phyloP scores from a whole-genome alignment of 2,329 filamentous ascomycete species.

The Tolypocladium pustulatum region DNA sequence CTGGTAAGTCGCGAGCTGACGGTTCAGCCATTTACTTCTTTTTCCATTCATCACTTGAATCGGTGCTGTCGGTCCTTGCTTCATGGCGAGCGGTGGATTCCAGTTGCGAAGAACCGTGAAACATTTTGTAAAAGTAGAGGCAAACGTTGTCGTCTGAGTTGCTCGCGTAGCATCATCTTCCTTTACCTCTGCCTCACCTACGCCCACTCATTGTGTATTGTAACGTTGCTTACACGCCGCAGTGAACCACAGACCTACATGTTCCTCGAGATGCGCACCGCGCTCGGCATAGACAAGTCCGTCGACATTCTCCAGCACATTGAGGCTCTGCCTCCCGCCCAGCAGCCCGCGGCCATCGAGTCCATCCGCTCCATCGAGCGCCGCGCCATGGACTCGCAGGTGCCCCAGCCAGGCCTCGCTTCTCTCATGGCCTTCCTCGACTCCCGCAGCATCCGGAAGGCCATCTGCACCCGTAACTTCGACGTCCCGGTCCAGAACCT shows the following conservation, averaged over 20 bases:
- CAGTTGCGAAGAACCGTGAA: not conserved
- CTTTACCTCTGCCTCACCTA: not conserved
- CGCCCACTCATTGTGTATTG: not conserved
- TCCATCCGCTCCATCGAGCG: slow-evolving; percentile 73
- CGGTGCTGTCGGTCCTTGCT: not conserved
- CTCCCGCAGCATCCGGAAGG: slow-evolving; percentile 55
- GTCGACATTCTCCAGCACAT: slow-evolving; percentile 87
- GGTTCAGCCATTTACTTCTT: not conserved
- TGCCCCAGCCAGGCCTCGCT: slow-evolving; percentile 70
- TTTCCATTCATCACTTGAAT: not conserved
- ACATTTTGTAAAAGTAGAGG: not conserved
- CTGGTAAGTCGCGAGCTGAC: slow-evolving; percentile 43
- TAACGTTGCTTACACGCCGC: not conserved
- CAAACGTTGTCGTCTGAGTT: too few relatives aligned
- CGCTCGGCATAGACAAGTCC: slow-evolving; percentile 59
- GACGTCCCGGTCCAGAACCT: slow-evolving; percentile 68
- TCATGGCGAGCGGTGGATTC: not conserved
- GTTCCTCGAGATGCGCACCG: slow-evolving; percentile 77
- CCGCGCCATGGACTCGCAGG: slow-evolving; percentile 66
- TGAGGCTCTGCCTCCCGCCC: slow-evolving; percentile 53
- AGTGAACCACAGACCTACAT: slow-evolving; percentile 92
- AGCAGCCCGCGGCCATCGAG: slow-evolving; percentile 55
- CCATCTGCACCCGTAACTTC: slow-evolving; percentile 91
- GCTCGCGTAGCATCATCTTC: not conserved
- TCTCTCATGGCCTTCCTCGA: slow-evolving; percentile 78